Evolutionary conservation across 2,329 filamentous ascomycete genomes (phyloP).

Genomic region (Cordyceps pruinosa): DNA sequence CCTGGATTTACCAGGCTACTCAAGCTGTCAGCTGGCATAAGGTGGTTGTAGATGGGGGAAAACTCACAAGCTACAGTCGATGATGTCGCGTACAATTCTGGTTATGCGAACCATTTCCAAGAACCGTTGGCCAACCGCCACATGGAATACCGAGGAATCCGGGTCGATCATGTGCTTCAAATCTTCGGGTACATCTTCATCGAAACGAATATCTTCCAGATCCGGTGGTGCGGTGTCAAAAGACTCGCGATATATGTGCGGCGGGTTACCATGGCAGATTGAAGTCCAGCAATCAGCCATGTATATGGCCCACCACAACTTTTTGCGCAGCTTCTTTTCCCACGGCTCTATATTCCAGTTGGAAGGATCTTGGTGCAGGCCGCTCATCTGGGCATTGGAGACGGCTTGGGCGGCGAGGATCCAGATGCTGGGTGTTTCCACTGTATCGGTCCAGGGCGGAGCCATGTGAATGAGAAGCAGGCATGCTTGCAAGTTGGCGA

Average conservation of each 20-base stretch:
- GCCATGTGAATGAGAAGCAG: constrained; percentile 38
- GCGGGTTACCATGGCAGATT: constrained; percentile 40
- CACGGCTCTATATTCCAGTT: constrained; percentile 35
- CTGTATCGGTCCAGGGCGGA: constrained; percentile 37
- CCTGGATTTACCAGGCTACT: constrained; percentile 22
- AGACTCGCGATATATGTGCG: constrained; percentile 34
- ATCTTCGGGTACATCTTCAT: constrained; percentile 34
- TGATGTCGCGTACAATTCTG: constrained; percentile 24
- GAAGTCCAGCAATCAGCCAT: constrained; percentile 38
- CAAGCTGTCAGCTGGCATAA: constrained; percentile 3
- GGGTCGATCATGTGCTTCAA: constrained; percentile 29
- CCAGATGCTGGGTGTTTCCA: constrained; percentile 40
- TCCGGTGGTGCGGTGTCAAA: constrained; percentile 33
- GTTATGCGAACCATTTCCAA: constrained; percentile 28
- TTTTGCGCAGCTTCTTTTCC: constrained; percentile 37
- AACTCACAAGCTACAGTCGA: constrained; percentile 30
- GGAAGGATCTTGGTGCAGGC: constrained; percentile 36
- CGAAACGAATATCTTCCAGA: constrained; percentile 36
- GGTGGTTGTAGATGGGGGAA: background rate
- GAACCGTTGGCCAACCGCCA: constrained; percentile 32
- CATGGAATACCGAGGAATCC: constrained; percentile 24
- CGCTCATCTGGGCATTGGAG: constrained; percentile 39
- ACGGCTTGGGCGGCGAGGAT: constrained; percentile 36
- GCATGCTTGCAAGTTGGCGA: constrained; percentile 40
- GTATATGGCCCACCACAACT: constrained; percentile 40